These are phyloP conservation scores for Colletotrichum zoysiae DNA, from an alignment of 2,329 filamentous ascomycete species.

Conservation along the genomic window DNA sequence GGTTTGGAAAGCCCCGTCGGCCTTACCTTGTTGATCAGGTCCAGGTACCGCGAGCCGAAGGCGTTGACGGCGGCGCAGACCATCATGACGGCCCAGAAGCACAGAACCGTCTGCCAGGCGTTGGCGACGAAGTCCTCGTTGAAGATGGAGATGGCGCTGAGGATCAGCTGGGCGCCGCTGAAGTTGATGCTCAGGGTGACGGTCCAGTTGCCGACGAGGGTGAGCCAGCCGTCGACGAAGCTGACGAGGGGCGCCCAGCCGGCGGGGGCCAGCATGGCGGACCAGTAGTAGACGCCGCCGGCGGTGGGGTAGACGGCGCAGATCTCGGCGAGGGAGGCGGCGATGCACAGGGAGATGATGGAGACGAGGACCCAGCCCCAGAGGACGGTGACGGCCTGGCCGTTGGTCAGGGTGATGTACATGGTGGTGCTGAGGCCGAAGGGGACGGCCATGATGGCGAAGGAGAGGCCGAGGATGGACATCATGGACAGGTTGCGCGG, in stretches of 20 bases:
- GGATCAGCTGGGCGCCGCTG: conserved; percentile 68
- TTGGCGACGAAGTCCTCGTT: conserved; percentile 77
- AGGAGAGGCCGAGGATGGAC: conserved; percentile 75
- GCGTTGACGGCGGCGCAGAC: conserved; percentile 74
- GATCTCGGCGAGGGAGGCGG: conserved; percentile 76
- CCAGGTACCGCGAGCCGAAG: conserved; percentile 70
- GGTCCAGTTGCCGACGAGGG: conserved; percentile 81
- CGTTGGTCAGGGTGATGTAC: conserved; percentile 76
- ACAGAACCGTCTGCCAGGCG: conserved; percentile 76
- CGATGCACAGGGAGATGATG: conserved; percentile 72
- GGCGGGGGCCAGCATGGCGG: conserved; percentile 74
- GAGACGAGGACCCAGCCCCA: conserved; percentile 79
- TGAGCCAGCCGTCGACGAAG: conserved; percentile 80
- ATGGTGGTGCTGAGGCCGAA: conserved; percentile 77
- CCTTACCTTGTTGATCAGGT: conserved; percentile 74
- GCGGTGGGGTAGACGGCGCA: conserved; percentile 77
- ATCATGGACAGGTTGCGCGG: conserved; percentile 63
- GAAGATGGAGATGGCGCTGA: conserved; percentile 77
- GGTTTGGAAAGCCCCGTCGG: no score
- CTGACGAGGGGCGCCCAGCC: conserved; percentile 76
- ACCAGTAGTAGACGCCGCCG: conserved; percentile 79
- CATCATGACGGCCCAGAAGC: conserved; percentile 79
- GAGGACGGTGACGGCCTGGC: conserved; percentile 76
- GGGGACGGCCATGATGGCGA: conserved; percentile 81
- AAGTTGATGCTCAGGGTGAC: conserved; percentile 75